Base-by-base conservation (phyloP, 1,284 basidiomycete species). In the Irpex lacteus region DNA sequence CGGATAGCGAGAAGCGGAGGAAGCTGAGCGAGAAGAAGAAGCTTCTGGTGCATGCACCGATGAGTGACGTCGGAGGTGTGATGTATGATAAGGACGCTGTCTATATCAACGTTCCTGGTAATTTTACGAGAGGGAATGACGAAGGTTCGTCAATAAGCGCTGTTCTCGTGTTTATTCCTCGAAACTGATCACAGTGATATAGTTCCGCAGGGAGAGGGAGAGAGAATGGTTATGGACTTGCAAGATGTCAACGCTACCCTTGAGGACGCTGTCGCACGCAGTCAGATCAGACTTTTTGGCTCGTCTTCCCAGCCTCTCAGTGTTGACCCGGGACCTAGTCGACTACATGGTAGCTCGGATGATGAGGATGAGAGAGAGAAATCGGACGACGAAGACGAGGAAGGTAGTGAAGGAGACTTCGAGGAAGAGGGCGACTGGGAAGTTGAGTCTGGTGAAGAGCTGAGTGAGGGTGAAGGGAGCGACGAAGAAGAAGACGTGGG, bases 81-180 rank as follows among this genome's bases (percentile, higher is more conserved):
- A 90, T 95, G 80, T 98, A 98, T 73, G 98, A 99, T 81, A 98
- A 98, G 77, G 98, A 99, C 72, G 95, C 96, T 0, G 96, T 99
- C 1, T 99, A 95, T 82, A 92, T 99, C 70, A 98, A 98, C 73
- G 96, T 98, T 2, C 94, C 95, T 3, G 98, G 98, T 1, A 96
- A 85, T 72, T 99, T 99, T 72, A 91, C 94, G 4, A 83, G 90
- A 59, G 88, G 86, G 9, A 85, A 85, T 64, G 76, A 76, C 9
- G 85, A 88, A 66, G 81, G 89, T 89, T 70, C 60, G 83, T 69
- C 37, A 21, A 34, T 40, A 2, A 8, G 5, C 38, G 56, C 64
- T 63, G 50, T 52, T 21, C 63, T 49, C 5, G 40, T 47, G 40
- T 15, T 9, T 47, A 1, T 36, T 34, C 9, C 38, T 34, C 8